A percentile compares a stretch with the other conserved stretches of the same genome.
Conservation (phyloP, 352 stramenopile genomes). For the Pythium dissimile region DNA sequence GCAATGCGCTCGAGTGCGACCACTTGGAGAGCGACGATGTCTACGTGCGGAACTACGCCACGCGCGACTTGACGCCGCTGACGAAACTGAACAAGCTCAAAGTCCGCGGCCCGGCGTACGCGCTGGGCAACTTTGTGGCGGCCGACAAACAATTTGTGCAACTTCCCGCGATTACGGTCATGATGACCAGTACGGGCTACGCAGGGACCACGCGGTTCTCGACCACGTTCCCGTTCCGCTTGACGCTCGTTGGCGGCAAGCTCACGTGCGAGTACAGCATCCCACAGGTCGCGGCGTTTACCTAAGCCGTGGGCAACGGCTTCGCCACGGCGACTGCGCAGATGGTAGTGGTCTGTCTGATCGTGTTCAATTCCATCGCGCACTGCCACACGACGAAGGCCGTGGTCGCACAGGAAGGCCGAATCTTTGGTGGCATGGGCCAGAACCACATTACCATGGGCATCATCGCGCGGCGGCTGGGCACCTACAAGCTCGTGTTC, state of each 20-base stretch:
- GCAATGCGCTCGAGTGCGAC: conserved; percentile 23
- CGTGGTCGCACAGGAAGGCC: conserved; percentile 1
- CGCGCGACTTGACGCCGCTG: conserved; percentile 13
- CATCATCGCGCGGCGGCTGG: conserved; percentile 16
- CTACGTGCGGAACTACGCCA: conserved; percentile 14
- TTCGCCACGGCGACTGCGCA: conserved; percentile 13
- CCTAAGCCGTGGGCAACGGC: conserved; percentile 16
- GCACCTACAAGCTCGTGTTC: conserved; percentile 24
- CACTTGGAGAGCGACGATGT: conserved; percentile 14
- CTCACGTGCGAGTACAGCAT: conserved; percentile 14
- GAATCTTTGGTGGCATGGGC: conserved; percentile 18
- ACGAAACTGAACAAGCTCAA: conserved; percentile 21
- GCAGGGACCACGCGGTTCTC: conserved; percentile 14
- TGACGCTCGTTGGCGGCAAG: conserved; percentile 1
- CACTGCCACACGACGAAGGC: conserved; percentile 15
- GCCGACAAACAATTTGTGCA: conserved; percentile 18
- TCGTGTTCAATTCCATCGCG: conserved; percentile 20
- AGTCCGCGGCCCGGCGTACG: conserved; percentile 17
- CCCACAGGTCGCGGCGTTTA: conserved; percentile 14
- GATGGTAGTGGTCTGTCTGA: conserved; percentile 16
- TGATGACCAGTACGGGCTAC: conserved; percentile 20
- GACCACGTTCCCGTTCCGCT: conserved; percentile 15
- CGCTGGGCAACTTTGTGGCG: conserved; percentile 21
- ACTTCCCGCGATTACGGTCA: conserved; percentile 12
- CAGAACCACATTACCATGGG: conserved; percentile 21